phyloP scores from a whole-genome alignment of 148 eudicot species.

The Pharnaceum exiguum region DNA sequence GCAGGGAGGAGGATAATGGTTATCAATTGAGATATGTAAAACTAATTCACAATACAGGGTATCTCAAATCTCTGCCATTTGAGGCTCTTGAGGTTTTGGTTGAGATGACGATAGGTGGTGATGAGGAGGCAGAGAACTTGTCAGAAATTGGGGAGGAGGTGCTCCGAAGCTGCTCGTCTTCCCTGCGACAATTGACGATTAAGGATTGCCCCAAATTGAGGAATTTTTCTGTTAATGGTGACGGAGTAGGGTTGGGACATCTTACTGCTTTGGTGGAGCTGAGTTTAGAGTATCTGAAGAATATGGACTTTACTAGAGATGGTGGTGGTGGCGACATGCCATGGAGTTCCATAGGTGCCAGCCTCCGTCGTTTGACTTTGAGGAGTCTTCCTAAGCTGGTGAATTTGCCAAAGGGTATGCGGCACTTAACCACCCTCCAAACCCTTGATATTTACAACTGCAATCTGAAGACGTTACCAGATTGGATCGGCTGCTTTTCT shows the following conservation, averaged over 20 bases:
- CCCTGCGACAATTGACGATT: slow-evolving; percentile 9
- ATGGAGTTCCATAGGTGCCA: slow-evolving; percentile 17
- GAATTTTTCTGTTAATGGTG: slow-evolving; percentile 5
- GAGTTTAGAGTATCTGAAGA: not conserved
- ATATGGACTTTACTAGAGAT: slow-evolving; percentile 13
- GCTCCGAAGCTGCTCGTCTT: slow-evolving; percentile 7
- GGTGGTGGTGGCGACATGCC: slow-evolving; percentile 8
- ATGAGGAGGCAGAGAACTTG: no score
- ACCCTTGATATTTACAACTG: not conserved
- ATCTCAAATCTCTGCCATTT: no score
- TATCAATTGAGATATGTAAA: no score
- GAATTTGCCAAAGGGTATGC: slow-evolving; percentile 16
- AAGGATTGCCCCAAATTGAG: not conserved
- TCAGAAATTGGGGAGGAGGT: no score
- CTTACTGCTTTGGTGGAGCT: slow-evolving; percentile 10
- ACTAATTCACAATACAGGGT: no score
- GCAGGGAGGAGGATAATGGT: no score
- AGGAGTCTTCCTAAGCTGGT: not conserved
- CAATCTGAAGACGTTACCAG: slow-evolving; percentile 7
- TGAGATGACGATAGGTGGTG: no score
- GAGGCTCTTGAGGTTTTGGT: no score
- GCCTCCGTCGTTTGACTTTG: slow-evolving; percentile 6
- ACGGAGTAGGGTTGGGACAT: slow-evolving; percentile 10
- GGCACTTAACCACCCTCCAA: slow-evolving; percentile 2
- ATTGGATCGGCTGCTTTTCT: slow-evolving; percentile 4